A percentile compares a stretch with the other conserved stretches of the same genome.
Conservation (phyloP, 371 early-diverging fungal genomes). For the Mortierella sp. region DNA sequence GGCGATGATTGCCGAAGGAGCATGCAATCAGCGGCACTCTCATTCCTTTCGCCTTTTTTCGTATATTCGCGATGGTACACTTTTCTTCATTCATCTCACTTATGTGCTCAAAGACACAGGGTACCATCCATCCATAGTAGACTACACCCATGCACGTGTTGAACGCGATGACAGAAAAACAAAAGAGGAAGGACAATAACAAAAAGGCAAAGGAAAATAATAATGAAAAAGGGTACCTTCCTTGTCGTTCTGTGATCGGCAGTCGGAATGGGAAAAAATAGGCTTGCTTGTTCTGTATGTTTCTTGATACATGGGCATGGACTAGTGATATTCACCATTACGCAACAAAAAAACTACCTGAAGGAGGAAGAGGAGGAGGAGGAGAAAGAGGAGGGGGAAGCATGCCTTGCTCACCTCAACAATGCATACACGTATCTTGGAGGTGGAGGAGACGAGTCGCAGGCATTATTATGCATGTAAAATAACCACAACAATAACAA, state of each 20-base stretch:
- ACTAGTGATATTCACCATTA: background rate
- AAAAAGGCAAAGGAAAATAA: too few species aligned
- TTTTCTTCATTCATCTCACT: too few species aligned
- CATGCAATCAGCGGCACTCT: background rate
- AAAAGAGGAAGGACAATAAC: background rate
- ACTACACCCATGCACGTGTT: background rate
- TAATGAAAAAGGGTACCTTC: background rate
- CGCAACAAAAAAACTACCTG: too few species aligned
- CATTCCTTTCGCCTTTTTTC: background rate
- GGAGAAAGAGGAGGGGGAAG: background rate
- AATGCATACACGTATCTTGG: background rate
- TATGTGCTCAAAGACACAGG: background rate
- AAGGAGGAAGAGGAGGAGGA: too few species aligned
- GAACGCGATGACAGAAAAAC: background rate
- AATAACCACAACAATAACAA: background rate
- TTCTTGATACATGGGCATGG: background rate
- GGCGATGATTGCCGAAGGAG: background rate
- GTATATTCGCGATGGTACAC: background rate
- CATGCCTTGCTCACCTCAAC: background rate
- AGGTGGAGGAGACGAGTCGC: too few species aligned
- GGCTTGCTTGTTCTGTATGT: background rate
- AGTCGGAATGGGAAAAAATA: background rate
- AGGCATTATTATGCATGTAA: background rate
- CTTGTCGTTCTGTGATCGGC: slow-evolving; percentile 11
- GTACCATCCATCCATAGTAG: background rate